Evolutionary conservation across 2,329 filamentous ascomycete species (phyloP), one percentile per base, ranked within the genome.

Genomic region (Akanthomyces muscarius): DNA sequence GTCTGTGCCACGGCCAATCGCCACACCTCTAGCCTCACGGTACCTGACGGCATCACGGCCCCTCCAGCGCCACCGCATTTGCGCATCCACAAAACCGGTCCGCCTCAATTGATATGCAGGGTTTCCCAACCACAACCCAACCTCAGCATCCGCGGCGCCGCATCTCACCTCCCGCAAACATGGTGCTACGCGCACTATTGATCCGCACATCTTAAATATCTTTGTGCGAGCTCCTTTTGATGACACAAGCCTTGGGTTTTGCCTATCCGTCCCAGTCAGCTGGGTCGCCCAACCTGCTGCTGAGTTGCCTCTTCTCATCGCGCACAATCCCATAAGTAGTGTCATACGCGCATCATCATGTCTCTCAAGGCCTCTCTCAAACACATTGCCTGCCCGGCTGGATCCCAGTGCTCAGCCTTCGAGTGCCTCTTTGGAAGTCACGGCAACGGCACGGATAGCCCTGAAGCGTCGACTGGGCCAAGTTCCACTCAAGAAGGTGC

Each of bases 351-450:
- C 45, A 14, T 10, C 16, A 30, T 30, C 28, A 30, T 30, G 28
- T 30, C 28, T 30, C 28, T 30, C 28, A 6, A 4, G 4, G 28
- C 28, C 63, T 68, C 71, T 53, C 78, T 83, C 65, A 83, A 81
- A 67, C 77, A 76, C 64, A 78, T 83, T 54, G 79, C 80, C 11
- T 83, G 81, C 66, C 81, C 81, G 6, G 80, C 79, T 23, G 81
- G 81, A 57, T 73, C 77, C 53, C 72, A 65, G 2, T 83, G 81
- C 68, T 80, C 76, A 10, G 80, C 81, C 18, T 81, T 81, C 67
- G 74, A 78, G 64, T 83, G 81, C 67, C 76, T 83, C 45, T 83
- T 83, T 67, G 78, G 78, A 33, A 42, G 52, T 44, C 52, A 62
- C 30, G 33, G 16, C 80, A 83, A 66, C 23, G 77, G 81, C 36